Conservation (phyloP, 2,329 filamentous ascomycete genomes). For the Pyrenophora graminea region DNA sequence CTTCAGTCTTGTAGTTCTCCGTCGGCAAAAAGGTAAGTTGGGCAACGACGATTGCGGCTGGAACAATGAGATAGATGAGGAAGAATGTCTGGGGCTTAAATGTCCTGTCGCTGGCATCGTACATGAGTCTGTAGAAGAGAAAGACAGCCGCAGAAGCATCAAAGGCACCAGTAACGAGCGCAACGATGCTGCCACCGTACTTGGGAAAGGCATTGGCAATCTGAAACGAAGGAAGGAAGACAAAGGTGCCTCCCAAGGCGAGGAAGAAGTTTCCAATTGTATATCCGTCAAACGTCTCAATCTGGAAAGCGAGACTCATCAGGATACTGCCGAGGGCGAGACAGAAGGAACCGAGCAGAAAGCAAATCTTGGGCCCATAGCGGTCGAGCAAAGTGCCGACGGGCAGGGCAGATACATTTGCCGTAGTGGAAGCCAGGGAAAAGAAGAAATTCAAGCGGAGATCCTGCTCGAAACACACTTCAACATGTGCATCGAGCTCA, state of each 20-base stretch:
- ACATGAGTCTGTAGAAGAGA: conserved; percentile 72
- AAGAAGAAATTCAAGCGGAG: conserved; percentile 47
- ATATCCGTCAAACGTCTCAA: conserved; percentile 52
- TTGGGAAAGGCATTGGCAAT: conserved; percentile 81
- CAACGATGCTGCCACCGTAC: conserved; percentile 77
- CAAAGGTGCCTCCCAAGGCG: conserved; percentile 77
- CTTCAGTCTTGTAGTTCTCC: conserved; percentile 74
- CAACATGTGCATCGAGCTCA: conserved; percentile 39
- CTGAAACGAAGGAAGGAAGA: conserved; percentile 83
- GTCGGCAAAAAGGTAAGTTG: conserved; percentile 74
- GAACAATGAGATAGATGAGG: conserved; percentile 71
- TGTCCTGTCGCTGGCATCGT: conserved; percentile 59
- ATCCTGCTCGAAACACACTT: conserved; percentile 48
- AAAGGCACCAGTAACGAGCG: conserved; percentile 79
- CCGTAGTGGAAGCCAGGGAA: conserved; percentile 44
- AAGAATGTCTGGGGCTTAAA: conserved; percentile 74
- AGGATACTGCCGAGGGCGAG: conserved; percentile 42
- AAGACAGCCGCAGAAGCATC: conserved; percentile 82
- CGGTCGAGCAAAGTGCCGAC: conserved; percentile 45
- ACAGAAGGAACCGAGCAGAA: conserved; percentile 37
- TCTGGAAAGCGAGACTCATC: conserved; percentile 45
- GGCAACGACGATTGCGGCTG: conserved; percentile 65
- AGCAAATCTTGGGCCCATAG: conserved; percentile 42
- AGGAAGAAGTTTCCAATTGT: conserved; percentile 75
- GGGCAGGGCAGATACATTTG: conserved; percentile 46